Percentiles rank a stretch among this genome's conserved stretches.
Evolutionary conservation across 2,329 filamentous ascomycete species (phyloP).

Genomic region (Cladosporium sp.): DNA sequence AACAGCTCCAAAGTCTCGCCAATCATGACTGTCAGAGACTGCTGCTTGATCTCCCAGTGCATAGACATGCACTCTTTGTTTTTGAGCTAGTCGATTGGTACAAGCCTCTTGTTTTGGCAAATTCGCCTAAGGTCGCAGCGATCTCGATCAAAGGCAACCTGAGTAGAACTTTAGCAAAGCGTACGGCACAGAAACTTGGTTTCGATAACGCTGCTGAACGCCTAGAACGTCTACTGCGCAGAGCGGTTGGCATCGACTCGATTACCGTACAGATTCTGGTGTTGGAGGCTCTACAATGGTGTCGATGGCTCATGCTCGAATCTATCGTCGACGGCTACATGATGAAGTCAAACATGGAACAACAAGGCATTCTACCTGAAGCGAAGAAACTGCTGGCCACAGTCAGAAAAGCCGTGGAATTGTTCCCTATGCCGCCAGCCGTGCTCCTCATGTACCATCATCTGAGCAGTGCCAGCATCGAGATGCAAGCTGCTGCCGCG

Average conservation of each 20-base stretch:
- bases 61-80: conserved; percentile 5
- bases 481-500: conserved; percentile 1
- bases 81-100: conserved; percentile 13
- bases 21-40: background rate
- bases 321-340: conserved; percentile 10
- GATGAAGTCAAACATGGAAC: conserved; percentile 2
- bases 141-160: conserved; percentile 12
- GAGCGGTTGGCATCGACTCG: background rate
- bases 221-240: background rate
- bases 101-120: conserved; percentile 12
- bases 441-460: conserved; percentile 6
- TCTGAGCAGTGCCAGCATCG: conserved; percentile 9
- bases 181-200: conserved; percentile 5
- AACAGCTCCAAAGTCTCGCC: conserved; percentile 1
- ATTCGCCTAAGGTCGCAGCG: conserved; percentile 5
- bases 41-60: conserved; percentile 3
- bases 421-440: background rate
- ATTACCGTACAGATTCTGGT: background rate
- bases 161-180: conserved; percentile 10
- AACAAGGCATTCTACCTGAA: background rate
- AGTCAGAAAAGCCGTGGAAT: background rate
- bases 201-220: background rate
- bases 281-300: conserved; percentile 7
- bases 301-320: conserved; percentile 7
- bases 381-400: background rate